Percentiles rank a stretch among this genome's conserved stretches.
These are phyloP conservation scores for Aaosphaeria pasadenensis DNA, from an alignment of 2,329 filamentous ascomycete species.

Conservation along the genomic window DNA sequence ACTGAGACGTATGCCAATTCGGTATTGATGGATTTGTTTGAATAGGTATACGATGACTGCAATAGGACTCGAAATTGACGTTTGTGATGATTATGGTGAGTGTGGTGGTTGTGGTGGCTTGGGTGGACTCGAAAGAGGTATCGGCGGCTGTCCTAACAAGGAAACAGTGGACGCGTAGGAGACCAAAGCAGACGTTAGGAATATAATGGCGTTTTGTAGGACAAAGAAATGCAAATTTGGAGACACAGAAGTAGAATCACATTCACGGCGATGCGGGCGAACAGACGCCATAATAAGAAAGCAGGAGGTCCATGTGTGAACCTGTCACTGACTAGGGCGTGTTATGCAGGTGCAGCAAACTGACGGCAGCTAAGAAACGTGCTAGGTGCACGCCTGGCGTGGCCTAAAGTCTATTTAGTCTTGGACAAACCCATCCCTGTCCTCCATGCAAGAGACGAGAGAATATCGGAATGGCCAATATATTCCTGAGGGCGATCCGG, in stretches of 20 bases:
- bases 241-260: background rate
- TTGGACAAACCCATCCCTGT: background rate
- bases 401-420: conserved; percentile 1
- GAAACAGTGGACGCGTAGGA: background rate
- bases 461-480: background rate
- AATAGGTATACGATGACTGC: no score
- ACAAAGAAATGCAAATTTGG: conserved; percentile 1
- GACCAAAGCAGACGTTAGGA: background rate
- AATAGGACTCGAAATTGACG: no score
- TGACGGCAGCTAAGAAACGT: conserved; percentile 5
- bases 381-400: background rate
- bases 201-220: background rate
- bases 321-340: background rate
- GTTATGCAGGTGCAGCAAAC: conserved; percentile 1
- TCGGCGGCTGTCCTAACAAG: background rate
- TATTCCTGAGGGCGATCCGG: background rate
- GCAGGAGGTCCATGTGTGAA: background rate
- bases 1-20: no score
- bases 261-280: background rate
- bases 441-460: background rate
- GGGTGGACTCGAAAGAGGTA: no score
- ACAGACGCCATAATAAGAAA: conserved; percentile 2
- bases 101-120: no score
- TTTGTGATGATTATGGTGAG: no score
- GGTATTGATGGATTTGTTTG: no score